Evolutionary conservation across 2,329 filamentous ascomycete genomes (phyloP).

Genomic region (Ophiostoma sp.): DNA sequence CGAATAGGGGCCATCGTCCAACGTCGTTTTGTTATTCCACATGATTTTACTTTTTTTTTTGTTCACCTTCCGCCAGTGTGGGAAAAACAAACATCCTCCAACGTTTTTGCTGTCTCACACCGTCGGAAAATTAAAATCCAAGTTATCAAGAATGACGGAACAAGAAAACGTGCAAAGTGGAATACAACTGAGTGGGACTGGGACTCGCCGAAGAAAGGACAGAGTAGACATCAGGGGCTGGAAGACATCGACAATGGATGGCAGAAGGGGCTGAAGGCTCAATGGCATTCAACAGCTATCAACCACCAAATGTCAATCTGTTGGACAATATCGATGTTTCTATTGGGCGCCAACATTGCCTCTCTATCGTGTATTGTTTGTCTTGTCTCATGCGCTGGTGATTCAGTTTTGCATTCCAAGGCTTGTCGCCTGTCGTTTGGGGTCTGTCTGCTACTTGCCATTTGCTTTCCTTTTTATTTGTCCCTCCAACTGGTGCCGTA

Average conservation of each 20-base stretch:
- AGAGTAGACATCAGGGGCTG: neutral
- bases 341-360: neutral
- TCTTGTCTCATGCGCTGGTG: conserved; percentile 10
- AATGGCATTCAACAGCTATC: neutral
- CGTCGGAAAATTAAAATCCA: neutral
- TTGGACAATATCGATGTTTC: neutral
- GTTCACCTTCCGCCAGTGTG: neutral
- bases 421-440: neutral
- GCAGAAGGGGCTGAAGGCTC: neutral
- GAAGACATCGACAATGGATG: neutral
- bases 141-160: neutral
- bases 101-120: neutral
- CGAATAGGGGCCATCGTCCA: neutral
- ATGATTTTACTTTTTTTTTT: neutral
- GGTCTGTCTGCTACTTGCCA: neutral
- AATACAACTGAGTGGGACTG: neutral
- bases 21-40: neutral
- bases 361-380: neutral
- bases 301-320: neutral
- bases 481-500: neutral
- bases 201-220: neutral
- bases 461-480: neutral
- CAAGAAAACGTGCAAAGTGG: neutral
- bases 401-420: neutral
- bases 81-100: neutral